Base-by-base conservation (phyloP, 2,329 filamentous ascomycete species). In the Colletotrichum liaoningense region DNA sequence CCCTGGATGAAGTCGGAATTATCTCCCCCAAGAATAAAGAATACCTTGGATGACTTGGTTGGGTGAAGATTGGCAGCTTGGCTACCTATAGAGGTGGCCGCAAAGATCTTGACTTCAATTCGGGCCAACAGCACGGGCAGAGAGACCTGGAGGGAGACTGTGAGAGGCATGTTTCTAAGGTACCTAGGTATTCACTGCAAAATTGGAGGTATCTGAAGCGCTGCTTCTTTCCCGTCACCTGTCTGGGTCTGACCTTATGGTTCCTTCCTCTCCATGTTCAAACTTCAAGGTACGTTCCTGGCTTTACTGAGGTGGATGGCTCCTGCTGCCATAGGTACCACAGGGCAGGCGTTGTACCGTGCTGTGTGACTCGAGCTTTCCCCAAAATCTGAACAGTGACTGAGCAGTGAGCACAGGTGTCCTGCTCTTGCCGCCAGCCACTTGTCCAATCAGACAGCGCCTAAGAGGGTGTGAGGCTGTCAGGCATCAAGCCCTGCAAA, bases 401-500 rank as follows among this genome's bases (percentile, higher is more conserved):
- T 12, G 33, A 19, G 38, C 38, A 19, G 38, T 49, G 42, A 49
- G 42, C 60, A 46, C 28, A 56, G 30, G 24, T 65, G 49, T 69
- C 49, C 26, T 69, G 52, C 54, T 28, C 26, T 73, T 73, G 49
- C 67, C 71, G 71, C 71, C 67, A 72, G 22, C 26, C 35, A 24
- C 58, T 63, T 8, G 49, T n/a, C 72, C 72, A 67, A 72, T 74
- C 57, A 68, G 11, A 22, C 4, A 22, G 19, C 7, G 30, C 3
- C 6, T 16, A 16, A 28, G 8, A 46, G 28, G 49, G 22, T 28
- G 24, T 63, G 42, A 60, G 63, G 63, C 72, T 42, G 28, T 68
- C 56, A 72, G 72, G 72, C 72, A 74, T 67, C 72, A 59, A 68
- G n/a, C 14, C 7, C 12, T 35, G 22, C 67, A 59, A 46, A 63